These are phyloP conservation scores for Colletotrichum eleusines DNA, from an alignment of 2,329 filamentous ascomycete genomes.

Conservation along the genomic window DNA sequence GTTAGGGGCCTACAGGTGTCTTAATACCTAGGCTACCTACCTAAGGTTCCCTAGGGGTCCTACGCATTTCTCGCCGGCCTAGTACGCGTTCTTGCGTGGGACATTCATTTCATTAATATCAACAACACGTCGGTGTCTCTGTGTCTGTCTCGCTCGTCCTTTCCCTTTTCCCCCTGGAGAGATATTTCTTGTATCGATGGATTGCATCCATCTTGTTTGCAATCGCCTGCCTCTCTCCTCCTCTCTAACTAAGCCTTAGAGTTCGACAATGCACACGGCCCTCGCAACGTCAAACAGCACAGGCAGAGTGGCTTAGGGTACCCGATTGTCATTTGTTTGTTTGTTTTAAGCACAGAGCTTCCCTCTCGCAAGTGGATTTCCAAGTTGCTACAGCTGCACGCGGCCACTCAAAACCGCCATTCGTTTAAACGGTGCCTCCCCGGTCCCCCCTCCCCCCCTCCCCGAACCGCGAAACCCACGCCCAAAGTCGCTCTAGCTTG, in stretches of 20 bases:
- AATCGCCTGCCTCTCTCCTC: not conserved
- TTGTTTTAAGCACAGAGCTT: constrained; percentile 14
- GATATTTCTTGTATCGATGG: not conserved
- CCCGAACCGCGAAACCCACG: constrained; percentile 30
- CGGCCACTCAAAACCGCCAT: constrained; percentile 31
- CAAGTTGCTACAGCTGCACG: constrained; percentile 41
- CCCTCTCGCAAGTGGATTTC: constrained; percentile 11
- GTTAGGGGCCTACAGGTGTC: not conserved
- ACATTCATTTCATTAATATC: not conserved
- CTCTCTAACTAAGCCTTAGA: not conserved
- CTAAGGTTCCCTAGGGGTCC: not conserved
- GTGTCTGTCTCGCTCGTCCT: not conserved
- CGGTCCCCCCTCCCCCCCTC: not conserved
- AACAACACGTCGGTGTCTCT: constrained; percentile 3
- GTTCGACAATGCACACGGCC: not conserved
- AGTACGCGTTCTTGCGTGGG: constrained; percentile 1
- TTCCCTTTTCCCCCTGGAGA: not conserved
- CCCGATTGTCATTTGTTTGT: constrained; percentile 2
- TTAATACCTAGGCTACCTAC: not conserved
- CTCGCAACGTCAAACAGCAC: not conserved
- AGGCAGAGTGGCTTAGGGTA: not conserved
- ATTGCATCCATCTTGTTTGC: not conserved
- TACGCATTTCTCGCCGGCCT: not conserved
- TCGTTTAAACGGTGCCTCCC: constrained; percentile 26
- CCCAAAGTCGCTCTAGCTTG: constrained; percentile 10